Conservation (phyloP, 78 protist genomes). For the Trichosphaerium sp. region DNA sequence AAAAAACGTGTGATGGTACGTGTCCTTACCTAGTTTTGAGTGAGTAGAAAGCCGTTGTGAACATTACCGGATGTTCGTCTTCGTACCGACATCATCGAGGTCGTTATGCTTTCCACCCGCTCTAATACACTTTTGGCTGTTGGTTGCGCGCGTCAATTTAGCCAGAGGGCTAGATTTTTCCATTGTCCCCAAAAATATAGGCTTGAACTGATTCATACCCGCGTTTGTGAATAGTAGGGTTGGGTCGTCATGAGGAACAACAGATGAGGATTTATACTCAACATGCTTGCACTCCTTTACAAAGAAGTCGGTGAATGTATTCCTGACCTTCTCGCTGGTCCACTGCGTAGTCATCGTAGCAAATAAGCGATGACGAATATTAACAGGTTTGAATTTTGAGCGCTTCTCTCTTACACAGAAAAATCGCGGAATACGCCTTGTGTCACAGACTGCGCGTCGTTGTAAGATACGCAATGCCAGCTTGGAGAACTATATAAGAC, state of each 20-base stretch:
- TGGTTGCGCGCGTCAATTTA: conserved; percentile 76
- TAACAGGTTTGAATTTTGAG: too few relatives aligned
- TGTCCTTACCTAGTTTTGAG: too few relatives aligned
- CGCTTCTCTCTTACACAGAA: too few relatives aligned
- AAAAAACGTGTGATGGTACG: conserved; percentile 97
- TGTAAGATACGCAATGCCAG: too few relatives aligned
- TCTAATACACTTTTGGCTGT: conserved; percentile 97
- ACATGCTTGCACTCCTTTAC: conserved; percentile 50
- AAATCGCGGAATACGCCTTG: too few relatives aligned
- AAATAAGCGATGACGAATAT: too few relatives aligned
- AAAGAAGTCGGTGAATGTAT: conserved; percentile 78
- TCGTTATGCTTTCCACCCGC: conserved; percentile 99
- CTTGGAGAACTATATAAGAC: too few relatives aligned
- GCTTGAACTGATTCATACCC: conserved; percentile 98
- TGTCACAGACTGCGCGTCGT: too few relatives aligned
- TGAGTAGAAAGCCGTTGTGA: too few relatives aligned
- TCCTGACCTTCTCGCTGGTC: conserved; percentile 67
- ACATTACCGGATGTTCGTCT: too few relatives aligned
- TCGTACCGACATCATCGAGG: conserved; percentile 85
- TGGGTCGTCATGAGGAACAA: conserved; percentile 91
- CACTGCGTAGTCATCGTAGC: too few relatives aligned
- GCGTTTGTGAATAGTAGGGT: conserved; percentile 95
- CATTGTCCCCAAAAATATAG: conserved; percentile 82
- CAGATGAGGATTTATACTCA: conserved; percentile 61
- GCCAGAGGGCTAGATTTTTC: conserved; percentile 74